Evolutionary conservation across 2,329 filamentous ascomycete species (phyloP).

Genomic region (Cordyceps militaris): DNA sequence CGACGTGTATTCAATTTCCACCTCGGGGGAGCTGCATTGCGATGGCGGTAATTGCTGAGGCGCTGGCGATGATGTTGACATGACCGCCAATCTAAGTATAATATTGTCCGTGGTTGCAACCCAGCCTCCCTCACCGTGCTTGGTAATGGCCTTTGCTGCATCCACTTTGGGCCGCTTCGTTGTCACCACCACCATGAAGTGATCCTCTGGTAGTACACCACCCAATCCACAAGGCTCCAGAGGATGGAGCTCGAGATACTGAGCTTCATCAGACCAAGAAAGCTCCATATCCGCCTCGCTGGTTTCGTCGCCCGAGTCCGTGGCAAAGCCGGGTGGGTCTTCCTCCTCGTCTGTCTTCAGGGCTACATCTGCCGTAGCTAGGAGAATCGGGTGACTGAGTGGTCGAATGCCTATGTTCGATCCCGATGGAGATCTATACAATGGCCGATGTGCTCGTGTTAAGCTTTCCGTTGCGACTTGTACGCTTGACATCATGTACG

Average conservation of each 20-base stretch:
- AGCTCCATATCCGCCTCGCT: conserved; percentile 39
- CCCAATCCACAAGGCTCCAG: conserved; percentile 54
- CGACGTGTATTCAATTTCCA: conserved; percentile 41
- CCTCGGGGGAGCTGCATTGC: neutral
- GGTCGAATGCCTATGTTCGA: conserved; percentile 44
- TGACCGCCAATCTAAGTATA: conserved; percentile 33
- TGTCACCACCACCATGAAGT: conserved; percentile 51
- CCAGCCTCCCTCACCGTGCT: conserved; percentile 14
- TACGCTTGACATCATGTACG: conserved; percentile 41
- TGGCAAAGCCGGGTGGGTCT: conserved; percentile 24
- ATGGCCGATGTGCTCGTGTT: conserved; percentile 19
- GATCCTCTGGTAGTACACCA: conserved; percentile 55
- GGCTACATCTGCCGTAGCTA: conserved; percentile 19
- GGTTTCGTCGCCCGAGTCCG: conserved; percentile 28
- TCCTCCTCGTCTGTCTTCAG: conserved; percentile 25
- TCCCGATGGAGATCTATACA: conserved; percentile 41
- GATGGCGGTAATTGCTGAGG: conserved; percentile 6
- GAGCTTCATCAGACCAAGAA: conserved; percentile 37
- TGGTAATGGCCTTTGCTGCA: neutral
- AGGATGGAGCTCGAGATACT: conserved; percentile 30
- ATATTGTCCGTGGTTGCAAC: conserved; percentile 33
- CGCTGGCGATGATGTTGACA: conserved; percentile 34
- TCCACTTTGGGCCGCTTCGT: conserved; percentile 37
- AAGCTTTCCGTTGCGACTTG: conserved; percentile 25
- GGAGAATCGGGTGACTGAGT: conserved; percentile 28